Evolutionary conservation across 2,329 filamentous ascomycete species (phyloP).

Genomic region (Biscogniauxia mediterranea): DNA sequence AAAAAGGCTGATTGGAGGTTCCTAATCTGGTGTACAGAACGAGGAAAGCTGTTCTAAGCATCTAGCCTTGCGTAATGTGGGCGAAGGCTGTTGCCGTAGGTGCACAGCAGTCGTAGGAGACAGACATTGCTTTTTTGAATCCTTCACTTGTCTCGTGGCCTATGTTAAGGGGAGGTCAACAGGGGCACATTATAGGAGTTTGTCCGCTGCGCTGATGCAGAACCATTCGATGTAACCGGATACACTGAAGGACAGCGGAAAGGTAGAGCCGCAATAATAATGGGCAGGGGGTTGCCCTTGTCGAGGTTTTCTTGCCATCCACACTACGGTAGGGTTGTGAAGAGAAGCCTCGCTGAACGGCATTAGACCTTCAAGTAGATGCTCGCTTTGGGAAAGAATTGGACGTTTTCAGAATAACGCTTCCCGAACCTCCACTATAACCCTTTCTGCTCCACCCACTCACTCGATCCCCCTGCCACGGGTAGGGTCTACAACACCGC

Average conservation of each 20-base stretch:
- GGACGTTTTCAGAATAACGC: constrained; percentile 27
- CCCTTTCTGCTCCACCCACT: constrained; percentile 26
- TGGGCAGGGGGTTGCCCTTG: constrained; percentile 16
- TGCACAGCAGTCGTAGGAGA: constrained; percentile 7
- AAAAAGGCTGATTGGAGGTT: constrained; percentile 10
- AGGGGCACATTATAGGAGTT: constrained; percentile 3
- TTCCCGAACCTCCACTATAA: constrained; percentile 30
- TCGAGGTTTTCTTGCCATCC: constrained; percentile 8
- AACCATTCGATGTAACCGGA: constrained; percentile 4
- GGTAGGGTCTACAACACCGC: constrained; percentile 7
- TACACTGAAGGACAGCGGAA: constrained; percentile 1
- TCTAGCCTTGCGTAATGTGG: background rate
- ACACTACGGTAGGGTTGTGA: constrained; percentile 5
- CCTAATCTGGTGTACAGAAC: background rate
- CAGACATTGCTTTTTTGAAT: constrained; percentile 9
- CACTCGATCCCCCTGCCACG: constrained; percentile 6
- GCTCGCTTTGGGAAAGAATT: constrained; percentile 27
- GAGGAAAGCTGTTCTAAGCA: constrained; percentile 3
- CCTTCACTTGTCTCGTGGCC: background rate
- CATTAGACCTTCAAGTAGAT: constrained; percentile 1
- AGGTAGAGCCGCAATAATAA: constrained; percentile 18
- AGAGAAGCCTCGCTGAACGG: background rate
- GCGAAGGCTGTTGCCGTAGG: constrained; percentile 5
- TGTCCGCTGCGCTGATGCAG: constrained; percentile 5
- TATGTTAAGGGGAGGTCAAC: constrained; percentile 4